These are phyloP conservation scores for Naganishia vishniacii DNA, from an alignment of 768 basidiomycete genomes.

Conservation along the genomic window DNA sequence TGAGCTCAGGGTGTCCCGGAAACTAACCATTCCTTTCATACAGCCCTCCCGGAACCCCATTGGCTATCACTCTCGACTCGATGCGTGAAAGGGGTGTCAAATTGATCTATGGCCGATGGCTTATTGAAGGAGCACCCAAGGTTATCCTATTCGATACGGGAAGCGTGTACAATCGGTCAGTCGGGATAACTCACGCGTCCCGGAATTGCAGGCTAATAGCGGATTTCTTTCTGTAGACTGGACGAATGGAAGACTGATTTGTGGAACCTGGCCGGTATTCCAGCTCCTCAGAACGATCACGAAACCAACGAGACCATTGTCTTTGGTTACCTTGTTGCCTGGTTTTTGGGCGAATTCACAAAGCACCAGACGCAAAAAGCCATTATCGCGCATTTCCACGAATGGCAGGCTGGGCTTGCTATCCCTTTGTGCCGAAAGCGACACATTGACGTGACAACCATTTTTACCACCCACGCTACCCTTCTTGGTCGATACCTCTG, in stretches of 20 bases:
- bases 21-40: not conserved
- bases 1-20: too few relatives aligned
- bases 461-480: constrained; percentile 98
- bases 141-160: constrained; percentile 95
- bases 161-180: constrained; percentile 64
- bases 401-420: constrained; percentile 97
- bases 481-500: constrained; percentile 97
- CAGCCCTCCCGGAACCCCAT: constrained; percentile 59
- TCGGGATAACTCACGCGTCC: constrained; percentile 13
- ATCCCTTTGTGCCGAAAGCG: constrained; percentile 86
- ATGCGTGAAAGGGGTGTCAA: constrained; percentile 92
- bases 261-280: constrained; percentile 97
- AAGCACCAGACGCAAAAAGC: constrained; percentile 72
- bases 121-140: constrained; percentile 91
- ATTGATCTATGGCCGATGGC: constrained; percentile 91
- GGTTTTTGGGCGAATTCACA: constrained; percentile 86
- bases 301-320: constrained; percentile 98
- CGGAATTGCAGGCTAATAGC: not conserved
- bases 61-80: constrained; percentile 66
- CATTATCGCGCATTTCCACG: constrained; percentile 96
- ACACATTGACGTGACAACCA: constrained; percentile 95
- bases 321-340: constrained; percentile 95
- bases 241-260: constrained; percentile 99
- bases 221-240: constrained; percentile 49
- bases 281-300: constrained; percentile 88